Conservation (phyloP, 2,329 filamentous ascomycete genomes). For the Neonectria magnoliae region DNA sequence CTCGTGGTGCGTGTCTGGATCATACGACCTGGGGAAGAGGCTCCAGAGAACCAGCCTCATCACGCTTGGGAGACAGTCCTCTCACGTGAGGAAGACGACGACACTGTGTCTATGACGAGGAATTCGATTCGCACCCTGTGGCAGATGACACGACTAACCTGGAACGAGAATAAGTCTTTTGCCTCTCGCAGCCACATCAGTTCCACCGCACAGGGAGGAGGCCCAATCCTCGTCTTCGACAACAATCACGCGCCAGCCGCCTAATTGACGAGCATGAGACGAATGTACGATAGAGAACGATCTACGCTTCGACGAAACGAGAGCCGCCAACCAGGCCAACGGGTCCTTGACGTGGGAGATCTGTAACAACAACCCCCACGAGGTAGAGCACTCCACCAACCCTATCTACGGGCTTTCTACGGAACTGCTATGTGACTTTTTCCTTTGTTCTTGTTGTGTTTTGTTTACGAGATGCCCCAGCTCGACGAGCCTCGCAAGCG, state of each 20-base stretch:
- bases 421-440: too few relatives aligned
- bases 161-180: not conserved
- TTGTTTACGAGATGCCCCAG: not conserved
- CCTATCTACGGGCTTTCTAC: too few relatives aligned
- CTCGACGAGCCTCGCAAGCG: not conserved
- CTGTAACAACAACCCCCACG: too few relatives aligned
- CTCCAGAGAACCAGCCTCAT: not conserved
- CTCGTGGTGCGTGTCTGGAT: slow-evolving; percentile 27
- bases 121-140: slow-evolving; percentile 16
- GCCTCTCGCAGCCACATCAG: not conserved
- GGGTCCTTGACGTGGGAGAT: too few relatives aligned
- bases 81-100: not conserved
- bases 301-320: too few relatives aligned
- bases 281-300: too few relatives aligned
- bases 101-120: not conserved
- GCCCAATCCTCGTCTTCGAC: not conserved
- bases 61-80: slow-evolving; percentile 25
- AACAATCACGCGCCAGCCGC: not conserved
- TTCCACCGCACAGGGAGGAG: not conserved
- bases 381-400: too few relatives aligned
- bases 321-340: too few relatives aligned
- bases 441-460: not conserved
- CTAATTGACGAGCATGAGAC: not conserved
- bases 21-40: slow-evolving; percentile 6
- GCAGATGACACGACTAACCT: slow-evolving; percentile 7